phyloP scores from a whole-genome alignment of 768 basidiomycete genomes.

The Hypsizygus marmoreus region DNA sequence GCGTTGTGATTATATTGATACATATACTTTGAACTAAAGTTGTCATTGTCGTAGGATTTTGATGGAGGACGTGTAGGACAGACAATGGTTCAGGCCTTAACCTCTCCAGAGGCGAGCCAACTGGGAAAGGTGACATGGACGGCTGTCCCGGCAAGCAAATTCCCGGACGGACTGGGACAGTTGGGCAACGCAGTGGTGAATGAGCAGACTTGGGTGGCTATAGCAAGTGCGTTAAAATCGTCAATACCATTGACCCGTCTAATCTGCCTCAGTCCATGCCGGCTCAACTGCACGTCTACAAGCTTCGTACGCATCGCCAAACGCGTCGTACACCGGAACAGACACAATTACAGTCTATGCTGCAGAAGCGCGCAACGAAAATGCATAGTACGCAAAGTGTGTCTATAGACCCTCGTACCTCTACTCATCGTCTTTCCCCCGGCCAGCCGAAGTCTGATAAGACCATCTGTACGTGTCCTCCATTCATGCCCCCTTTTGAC shows the following conservation, averaged over 20 bases:
- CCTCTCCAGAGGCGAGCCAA: slow-evolving; percentile 16
- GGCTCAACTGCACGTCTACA: slow-evolving; percentile 39
- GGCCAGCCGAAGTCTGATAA: slow-evolving; percentile 35
- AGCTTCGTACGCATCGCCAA: slow-evolving; percentile 36
- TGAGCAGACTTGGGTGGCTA: slow-evolving; percentile 54
- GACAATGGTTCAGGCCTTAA: slow-evolving; percentile 41
- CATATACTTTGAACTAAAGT: background rate
- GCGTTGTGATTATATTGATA: slow-evolving; percentile 15
- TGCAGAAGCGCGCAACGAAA: slow-evolving; percentile 57
- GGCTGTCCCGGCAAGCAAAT: slow-evolving; percentile 39
- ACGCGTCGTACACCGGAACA: slow-evolving; percentile 49
- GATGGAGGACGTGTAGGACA: slow-evolving; percentile 57
- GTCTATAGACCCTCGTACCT: background rate
- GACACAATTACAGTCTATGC: slow-evolving; percentile 50
- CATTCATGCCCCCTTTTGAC: background rate
- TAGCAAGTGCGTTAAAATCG: slow-evolving; percentile 44
- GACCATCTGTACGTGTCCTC: slow-evolving; percentile 27
- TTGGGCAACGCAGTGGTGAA: slow-evolving; percentile 47
- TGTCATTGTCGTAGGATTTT: slow-evolving; percentile 47
- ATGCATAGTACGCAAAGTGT: slow-evolving; percentile 49
- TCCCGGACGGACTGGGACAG: slow-evolving; percentile 45
- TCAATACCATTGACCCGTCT: background rate
- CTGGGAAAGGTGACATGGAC: slow-evolving; percentile 47
- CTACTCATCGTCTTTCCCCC: background rate
- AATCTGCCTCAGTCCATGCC: slow-evolving; percentile 36